Percentiles rank a stretch among this genome's conserved stretches.
Conservation (phyloP, 139 green algal genomes). For the Chlamydomonas incerta region DNA sequence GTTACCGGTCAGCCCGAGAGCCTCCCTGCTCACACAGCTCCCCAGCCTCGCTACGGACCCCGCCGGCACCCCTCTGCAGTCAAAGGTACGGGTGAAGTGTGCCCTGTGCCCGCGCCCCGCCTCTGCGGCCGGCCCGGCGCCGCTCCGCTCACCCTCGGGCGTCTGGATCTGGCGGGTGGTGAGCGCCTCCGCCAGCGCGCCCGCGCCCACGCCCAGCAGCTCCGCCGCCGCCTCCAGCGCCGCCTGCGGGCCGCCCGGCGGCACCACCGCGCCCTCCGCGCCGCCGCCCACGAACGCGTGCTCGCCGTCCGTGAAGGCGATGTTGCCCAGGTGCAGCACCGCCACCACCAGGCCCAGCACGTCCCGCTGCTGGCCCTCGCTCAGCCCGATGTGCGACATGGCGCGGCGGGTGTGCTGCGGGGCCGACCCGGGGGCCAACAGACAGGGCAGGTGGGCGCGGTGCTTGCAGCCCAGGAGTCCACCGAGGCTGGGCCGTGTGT, state of each 20-base stretch:
- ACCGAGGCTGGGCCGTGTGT: too few relatives aligned
- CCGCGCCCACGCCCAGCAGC: conserved; percentile 70
- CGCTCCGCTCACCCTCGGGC: conserved; percentile 67
- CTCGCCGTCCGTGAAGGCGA: conserved; percentile 76
- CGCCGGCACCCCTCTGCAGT: too few relatives aligned
- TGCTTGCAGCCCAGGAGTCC: too few relatives aligned
- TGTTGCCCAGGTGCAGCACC: conserved; percentile 96
- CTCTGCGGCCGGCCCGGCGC: too few relatives aligned
- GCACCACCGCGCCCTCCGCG: conserved; percentile 8
- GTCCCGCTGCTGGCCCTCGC: conserved; percentile 72
- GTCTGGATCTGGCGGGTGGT: conserved; percentile 84
- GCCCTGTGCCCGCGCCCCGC: too few relatives aligned
- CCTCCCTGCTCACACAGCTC: too few relatives aligned
- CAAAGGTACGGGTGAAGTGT: not conserved
- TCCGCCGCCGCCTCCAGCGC: conserved; percentile 60
- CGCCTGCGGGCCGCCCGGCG: conserved; percentile 11
- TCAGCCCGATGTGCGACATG: conserved; percentile 95
- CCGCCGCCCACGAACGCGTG: not conserved
- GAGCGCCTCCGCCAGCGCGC: conserved; percentile 74
- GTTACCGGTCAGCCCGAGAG: too few relatives aligned
- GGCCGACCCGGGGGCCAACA: too few relatives aligned
- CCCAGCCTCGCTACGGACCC: too few relatives aligned
- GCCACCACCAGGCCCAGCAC: conserved; percentile 89
- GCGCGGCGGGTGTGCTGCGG: conserved; percentile 83
- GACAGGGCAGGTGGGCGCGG: too few relatives aligned